Evolutionary conservation across 306 rosid species (phyloP).

Genomic region (Begonia fuchsioides): DNA sequence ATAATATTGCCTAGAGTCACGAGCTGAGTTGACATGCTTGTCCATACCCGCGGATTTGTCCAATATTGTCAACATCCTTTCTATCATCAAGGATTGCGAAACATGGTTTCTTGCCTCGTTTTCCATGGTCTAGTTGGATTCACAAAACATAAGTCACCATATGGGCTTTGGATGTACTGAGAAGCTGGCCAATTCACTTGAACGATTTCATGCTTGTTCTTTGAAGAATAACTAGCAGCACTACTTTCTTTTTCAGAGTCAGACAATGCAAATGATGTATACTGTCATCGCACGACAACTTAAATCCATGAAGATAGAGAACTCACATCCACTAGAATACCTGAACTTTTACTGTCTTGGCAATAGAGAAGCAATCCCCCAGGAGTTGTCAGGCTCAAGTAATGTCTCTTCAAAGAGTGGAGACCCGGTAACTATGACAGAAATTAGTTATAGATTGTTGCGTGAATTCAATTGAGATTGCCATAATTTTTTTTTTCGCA

Average conservation of each 20-base stretch:
- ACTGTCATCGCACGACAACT: slow-evolving; percentile 48
- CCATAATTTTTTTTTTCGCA: no score
- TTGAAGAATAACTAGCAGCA: no score
- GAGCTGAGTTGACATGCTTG: no score
- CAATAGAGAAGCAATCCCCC: slow-evolving; percentile 38
- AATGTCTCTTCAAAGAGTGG: slow-evolving; percentile 18
- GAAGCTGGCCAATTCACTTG: no score
- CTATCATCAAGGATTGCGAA: no score
- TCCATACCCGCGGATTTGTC: no score
- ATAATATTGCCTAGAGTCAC: not conserved
- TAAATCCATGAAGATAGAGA: slow-evolving; percentile 26
- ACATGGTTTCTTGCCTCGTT: no score
- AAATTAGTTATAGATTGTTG: not conserved
- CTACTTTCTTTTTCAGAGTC: slow-evolving; percentile 36
- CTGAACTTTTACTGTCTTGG: slow-evolving; percentile 88
- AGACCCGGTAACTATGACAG: slow-evolving; percentile 35
- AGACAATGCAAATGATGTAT: slow-evolving; percentile 95
- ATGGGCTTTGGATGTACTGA: no score
- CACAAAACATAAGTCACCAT: no score
- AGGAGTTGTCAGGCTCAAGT: slow-evolving; percentile 11
- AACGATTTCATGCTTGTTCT: no score
- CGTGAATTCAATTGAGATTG: not conserved
- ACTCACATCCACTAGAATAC: slow-evolving; percentile 60
- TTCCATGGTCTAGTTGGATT: no score
- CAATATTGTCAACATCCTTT: no score